These are phyloP conservation scores for Melastoma candidum DNA, from an alignment of 441 rosid genomes.

Conservation along the genomic window DNA sequence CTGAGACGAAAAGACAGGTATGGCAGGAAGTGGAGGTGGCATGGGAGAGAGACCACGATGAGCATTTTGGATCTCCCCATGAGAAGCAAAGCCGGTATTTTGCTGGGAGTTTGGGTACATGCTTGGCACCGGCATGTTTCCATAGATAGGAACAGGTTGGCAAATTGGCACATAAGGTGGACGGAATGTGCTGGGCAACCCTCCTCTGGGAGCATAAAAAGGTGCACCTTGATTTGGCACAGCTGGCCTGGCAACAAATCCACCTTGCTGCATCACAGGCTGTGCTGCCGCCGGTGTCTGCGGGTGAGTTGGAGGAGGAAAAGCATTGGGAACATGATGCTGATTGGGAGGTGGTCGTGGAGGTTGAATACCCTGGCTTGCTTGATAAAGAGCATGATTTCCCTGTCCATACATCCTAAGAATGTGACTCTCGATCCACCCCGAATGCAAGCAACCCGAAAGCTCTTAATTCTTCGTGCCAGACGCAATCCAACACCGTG, in stretches of 20 bases:
- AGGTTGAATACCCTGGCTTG: slow-evolving; percentile 26
- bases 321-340: slow-evolving; percentile 20
- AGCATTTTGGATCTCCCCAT: slow-evolving; percentile 18
- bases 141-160: slow-evolving; percentile 18
- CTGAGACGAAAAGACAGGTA: slow-evolving; percentile 9
- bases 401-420: slow-evolving; percentile 36
- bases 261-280: slow-evolving; percentile 15
- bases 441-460: no score
- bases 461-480: no score
- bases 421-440: background rate
- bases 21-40: slow-evolving; percentile 16
- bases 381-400: slow-evolving; percentile 29
- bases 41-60: slow-evolving; percentile 16
- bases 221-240: slow-evolving; percentile 22
- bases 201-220: slow-evolving; percentile 25
- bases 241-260: slow-evolving; percentile 17
- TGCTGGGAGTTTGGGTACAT: slow-evolving; percentile 24
- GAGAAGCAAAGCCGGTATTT: slow-evolving; percentile 17
- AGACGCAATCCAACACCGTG: no score
- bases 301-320: slow-evolving; percentile 19
- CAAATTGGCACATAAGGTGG: slow-evolving; percentile 21
- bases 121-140: slow-evolving; percentile 20
- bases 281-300: slow-evolving; percentile 16
- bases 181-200: slow-evolving; percentile 18
- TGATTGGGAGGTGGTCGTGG: slow-evolving; percentile 26